Conservation (phyloP, 2,329 filamentous ascomycete species). For the Talaromyces sp. region DNA sequence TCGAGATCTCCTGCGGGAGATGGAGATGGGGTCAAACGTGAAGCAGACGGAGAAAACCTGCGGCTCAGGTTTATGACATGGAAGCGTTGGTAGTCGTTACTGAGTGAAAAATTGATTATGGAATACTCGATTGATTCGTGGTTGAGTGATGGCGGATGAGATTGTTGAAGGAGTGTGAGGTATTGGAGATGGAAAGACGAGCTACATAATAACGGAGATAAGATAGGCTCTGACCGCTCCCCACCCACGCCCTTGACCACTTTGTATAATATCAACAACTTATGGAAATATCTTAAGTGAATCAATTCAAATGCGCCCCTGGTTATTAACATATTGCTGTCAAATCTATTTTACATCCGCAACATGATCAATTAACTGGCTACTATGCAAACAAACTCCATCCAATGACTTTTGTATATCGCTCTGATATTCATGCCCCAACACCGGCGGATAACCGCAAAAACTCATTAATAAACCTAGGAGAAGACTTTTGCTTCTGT, state of each 20-base stretch:
- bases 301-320: neutral
- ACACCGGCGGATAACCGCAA: conserved; percentile 10
- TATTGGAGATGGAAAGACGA: conserved; percentile 7
- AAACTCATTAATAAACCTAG: conserved; percentile 17
- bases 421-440: conserved; percentile 10
- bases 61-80: conserved; percentile 19
- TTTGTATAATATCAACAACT: neutral
- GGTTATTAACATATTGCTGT: neutral
- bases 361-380: conserved; percentile 1
- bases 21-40: neutral
- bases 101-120: neutral
- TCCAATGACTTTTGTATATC: conserved; percentile 15
- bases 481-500: conserved; percentile 30
- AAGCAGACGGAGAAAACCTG: neutral
- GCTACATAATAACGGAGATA: conserved; percentile 23
- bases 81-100: neutral
- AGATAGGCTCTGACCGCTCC: conserved; percentile 20
- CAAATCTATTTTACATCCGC: conserved; percentile 1
- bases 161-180: too few species aligned
- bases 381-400: conserved; percentile 15
- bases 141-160: neutral
- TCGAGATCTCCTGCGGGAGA: conserved; percentile 20
- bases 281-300: too few species aligned
- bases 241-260: neutral
- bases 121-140: neutral